Conservation (phyloP, 2,329 filamentous ascomycete species). For the Xylariaceae sp. region DNA sequence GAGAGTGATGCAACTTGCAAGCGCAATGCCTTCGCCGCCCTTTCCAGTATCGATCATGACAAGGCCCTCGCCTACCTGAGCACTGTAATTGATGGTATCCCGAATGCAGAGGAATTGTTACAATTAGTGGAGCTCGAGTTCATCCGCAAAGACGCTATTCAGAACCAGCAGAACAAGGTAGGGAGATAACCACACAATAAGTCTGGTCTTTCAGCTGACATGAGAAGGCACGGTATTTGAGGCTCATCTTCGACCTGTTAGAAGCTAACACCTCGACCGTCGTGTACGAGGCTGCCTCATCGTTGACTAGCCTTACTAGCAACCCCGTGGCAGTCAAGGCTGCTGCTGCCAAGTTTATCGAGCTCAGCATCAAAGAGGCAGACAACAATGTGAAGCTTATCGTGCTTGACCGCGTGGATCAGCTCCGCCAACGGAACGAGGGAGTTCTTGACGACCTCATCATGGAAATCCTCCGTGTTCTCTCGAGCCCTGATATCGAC, state of each 20-base stretch:
- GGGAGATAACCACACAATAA: constrained; percentile 30
- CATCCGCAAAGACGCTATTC: constrained; percentile 94
- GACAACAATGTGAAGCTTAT: constrained; percentile 99
- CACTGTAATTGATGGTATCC: constrained; percentile 88
- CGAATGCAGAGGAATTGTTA: constrained; percentile 91
- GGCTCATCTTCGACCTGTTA: constrained; percentile 94
- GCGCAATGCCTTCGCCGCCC: constrained; percentile 93
- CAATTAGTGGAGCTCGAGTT: constrained; percentile 96
- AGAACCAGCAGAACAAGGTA: constrained; percentile 94
- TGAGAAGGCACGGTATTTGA: constrained; percentile 79
- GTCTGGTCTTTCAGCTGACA: constrained; percentile 13
- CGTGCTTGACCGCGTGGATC: constrained; percentile 91
- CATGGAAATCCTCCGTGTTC: constrained; percentile 95
- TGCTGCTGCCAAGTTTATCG: constrained; percentile 93
- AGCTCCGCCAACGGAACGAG: constrained; percentile 85
- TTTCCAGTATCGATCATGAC: constrained; percentile 90
- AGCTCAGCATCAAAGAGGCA: constrained; percentile 94
- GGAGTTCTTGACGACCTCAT: constrained; percentile 91
- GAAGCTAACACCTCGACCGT: constrained; percentile 94
- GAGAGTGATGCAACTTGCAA: constrained; percentile 97
- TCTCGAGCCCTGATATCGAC: constrained; percentile 95
- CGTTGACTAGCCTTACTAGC: constrained; percentile 88
- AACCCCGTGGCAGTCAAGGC: constrained; percentile 98
- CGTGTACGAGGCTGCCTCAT: constrained; percentile 96
- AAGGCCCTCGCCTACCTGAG: constrained; percentile 89